phyloP scores from a whole-genome alignment of 2,329 filamentous ascomycete genomes.

The Akanthomyces uredinophilus region DNA sequence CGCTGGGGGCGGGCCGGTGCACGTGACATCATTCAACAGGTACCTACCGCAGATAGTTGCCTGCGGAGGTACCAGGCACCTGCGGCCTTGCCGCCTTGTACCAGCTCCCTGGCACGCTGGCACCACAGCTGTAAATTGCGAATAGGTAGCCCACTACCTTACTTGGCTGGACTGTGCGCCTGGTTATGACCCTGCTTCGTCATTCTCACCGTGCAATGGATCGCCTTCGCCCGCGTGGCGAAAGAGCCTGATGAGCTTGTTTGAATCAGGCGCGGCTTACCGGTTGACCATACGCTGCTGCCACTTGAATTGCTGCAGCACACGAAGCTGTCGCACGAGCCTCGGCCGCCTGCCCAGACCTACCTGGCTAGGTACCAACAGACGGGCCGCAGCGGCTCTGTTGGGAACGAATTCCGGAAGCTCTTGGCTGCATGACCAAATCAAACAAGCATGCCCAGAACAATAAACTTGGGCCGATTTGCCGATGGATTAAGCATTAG shows the following conservation, averaged over 20 bases:
- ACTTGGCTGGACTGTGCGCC: neutral
- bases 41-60: neutral
- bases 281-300: neutral
- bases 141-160: neutral
- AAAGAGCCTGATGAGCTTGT: neutral
- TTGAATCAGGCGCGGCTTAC: neutral
- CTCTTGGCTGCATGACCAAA: neutral
- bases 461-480: neutral
- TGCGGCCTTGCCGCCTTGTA: neutral
- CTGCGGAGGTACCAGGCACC: neutral
- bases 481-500: neutral
- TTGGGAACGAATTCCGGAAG: neutral
- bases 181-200: neutral
- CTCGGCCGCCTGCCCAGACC: neutral
- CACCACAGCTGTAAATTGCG: neutral
- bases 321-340: neutral
- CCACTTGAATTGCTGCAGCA: neutral
- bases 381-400: neutral
- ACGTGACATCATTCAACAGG: conserved; percentile 28
- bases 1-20: conserved; percentile 27
- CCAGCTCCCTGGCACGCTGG: neutral
- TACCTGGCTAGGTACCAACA: neutral
- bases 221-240: neutral
- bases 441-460: neutral
- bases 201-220: neutral